Base-by-base conservation (phyloP, 306 rosid species). In the Cucurbita pepo region DNA sequence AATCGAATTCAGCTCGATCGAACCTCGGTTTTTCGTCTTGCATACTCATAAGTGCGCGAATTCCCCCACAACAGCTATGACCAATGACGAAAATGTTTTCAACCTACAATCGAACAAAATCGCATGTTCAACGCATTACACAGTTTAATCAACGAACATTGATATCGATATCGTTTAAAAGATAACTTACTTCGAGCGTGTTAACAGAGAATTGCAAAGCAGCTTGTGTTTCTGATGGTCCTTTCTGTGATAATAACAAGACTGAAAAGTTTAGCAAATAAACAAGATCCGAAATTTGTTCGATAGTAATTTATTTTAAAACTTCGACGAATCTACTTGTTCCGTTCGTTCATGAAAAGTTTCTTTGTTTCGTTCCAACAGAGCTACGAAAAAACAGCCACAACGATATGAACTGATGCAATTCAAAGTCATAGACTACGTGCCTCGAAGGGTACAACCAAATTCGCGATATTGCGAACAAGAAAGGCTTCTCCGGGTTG, bases 21-120 rank as follows among this genome's bases (percentile, higher is more conserved):
- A 75, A 91, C 99, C 97, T 88, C 64, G 84, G 69, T 77, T 89
- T 72, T 94, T 91, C 88, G 67, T 91, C 95, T 77, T 83, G 74
- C 95, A 94, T 86, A 55, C 97, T 74, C 99, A 94, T 91, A 51
- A 94, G 96, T 69, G 99, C 99, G 52, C 85, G 96, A 77, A 94
- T 94, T 69, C 99, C 99, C 43, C 99, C 99, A 65, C 99, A 94
- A 83, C 97, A 83, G 83, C 99, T 94, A 82, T 94, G 99, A 69
- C 99, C 97, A 76, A 91, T 88, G 77, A 94, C 91, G 19, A 94
- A 76, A 69, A 94, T 79, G 81, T 94, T 89, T 77, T 89, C 90
- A 52, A 94, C 96, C 99, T 94, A 77, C 63, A 82, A 81, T n/a
- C 15, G 50, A 77, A 30, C 34, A 34, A 41, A 63, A 55, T 11